These are phyloP conservation scores for Pythium rishiriense DNA, from an alignment of 352 stramenopile genomes.

Conservation along the genomic window DNA sequence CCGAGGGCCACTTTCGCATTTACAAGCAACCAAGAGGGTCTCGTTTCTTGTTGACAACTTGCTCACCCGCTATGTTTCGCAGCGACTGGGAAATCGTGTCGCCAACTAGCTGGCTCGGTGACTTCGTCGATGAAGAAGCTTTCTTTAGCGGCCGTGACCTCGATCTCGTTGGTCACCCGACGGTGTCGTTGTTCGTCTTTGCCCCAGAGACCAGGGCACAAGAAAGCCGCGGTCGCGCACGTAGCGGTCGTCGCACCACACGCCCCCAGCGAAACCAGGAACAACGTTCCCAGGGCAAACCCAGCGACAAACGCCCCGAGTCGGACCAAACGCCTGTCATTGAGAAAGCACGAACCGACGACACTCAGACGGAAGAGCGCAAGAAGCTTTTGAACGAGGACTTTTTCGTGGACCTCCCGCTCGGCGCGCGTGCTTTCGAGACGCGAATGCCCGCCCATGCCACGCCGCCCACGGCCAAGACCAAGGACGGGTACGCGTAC, in stretches of 20 bases:
- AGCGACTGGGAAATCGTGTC: conserved; percentile 55
- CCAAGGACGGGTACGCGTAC: conserved; percentile 50
- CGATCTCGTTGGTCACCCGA: conserved; percentile 4
- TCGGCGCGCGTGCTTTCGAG: conserved; percentile 46
- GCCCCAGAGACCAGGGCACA: conserved; percentile 16
- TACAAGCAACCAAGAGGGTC: conserved; percentile 11
- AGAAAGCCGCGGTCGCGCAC: not conserved
- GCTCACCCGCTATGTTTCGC: conserved; percentile 42
- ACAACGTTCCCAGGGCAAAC: conserved; percentile 7
- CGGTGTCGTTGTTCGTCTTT: conserved; percentile 23
- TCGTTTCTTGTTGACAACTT: conserved; percentile 6
- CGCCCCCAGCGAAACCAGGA: not conserved
- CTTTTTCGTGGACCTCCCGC: conserved; percentile 57
- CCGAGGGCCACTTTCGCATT: not conserved
- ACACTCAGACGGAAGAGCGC: not conserved
- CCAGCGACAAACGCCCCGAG: not conserved
- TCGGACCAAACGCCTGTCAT: not conserved
- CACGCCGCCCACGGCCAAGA: conserved; percentile 34
- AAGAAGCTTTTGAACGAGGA: conserved; percentile 31
- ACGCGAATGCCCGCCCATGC: conserved; percentile 41
- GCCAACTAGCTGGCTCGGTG: conserved; percentile 46
- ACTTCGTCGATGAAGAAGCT: conserved; percentile 50
- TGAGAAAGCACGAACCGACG: not conserved
- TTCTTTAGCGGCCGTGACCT: conserved; percentile 35
- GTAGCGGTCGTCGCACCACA: conserved; percentile 1